phyloP scores from a whole-genome alignment of 2,329 filamentous ascomycete species.

The Monilinia laxa region DNA sequence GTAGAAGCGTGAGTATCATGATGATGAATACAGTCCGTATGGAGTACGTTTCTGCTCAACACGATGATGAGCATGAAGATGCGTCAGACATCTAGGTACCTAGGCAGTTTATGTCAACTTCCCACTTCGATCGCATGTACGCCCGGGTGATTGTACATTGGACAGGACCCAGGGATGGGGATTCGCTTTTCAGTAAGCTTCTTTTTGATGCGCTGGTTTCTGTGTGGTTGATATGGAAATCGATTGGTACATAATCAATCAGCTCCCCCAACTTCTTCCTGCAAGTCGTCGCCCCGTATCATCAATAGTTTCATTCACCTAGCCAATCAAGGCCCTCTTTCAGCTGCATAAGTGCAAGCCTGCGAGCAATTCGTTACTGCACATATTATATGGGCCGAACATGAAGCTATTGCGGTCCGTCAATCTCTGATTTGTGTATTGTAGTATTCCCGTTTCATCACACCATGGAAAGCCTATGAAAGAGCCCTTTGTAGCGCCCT shows the following conservation, averaged over 20 bases:
- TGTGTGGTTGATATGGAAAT: constrained; percentile 19
- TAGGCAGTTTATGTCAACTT: neutral
- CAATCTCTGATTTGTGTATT: neutral
- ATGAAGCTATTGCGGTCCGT: constrained; percentile 15
- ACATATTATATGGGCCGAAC: constrained; percentile 16
- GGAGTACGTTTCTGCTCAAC: neutral
- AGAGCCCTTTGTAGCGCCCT: neutral
- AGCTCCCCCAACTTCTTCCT: constrained; percentile 18
- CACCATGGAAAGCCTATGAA: constrained; percentile 16
- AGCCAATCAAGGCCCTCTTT: constrained; percentile 5
- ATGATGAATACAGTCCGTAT: no score
- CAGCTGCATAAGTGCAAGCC: constrained; percentile 12
- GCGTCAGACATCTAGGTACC: neutral
- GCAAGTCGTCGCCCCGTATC: constrained; percentile 19
- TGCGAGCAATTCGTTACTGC: constrained; percentile 18
- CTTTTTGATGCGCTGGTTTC: constrained; percentile 19
- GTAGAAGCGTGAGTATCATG: neutral
- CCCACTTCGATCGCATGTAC: constrained; percentile 3
- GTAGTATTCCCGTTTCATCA: constrained; percentile 13
- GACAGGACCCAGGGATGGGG: neutral
- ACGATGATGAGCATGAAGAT: constrained; percentile 16
- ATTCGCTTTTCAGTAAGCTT: neutral
- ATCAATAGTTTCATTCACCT: constrained; percentile 21
- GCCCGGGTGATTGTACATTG: neutral
- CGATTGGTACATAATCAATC: constrained; percentile 20